Base-by-base conservation (phyloP, 2,329 filamentous ascomycete genomes). In the Aspergillus neotritici region DNA sequence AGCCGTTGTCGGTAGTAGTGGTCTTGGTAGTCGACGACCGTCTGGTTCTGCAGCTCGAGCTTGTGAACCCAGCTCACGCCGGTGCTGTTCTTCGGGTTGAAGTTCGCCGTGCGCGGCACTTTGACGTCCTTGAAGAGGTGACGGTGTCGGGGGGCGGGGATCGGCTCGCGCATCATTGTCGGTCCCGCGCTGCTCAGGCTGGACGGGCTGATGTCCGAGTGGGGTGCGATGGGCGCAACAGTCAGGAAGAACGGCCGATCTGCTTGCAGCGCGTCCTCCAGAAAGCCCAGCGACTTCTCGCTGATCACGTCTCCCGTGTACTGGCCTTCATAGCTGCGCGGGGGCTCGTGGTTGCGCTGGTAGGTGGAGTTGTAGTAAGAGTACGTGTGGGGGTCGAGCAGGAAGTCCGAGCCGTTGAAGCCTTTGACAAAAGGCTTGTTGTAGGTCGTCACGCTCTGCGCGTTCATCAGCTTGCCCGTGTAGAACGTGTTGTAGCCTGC, bases 171-270 rank as follows among this genome's bases (percentile, higher is more conserved):
- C 56, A 77, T 72, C 0, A 49, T 45, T 1, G 60, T 37, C 8
- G 48, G 48, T 8, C 54, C 56, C 15, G 50, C 45, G 34, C 14
- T 37, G 10, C 61, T 51, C 3, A 54, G 48, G 45, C 56, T 36
- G 32, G 49, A 48, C 6, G 74, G 71, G 33, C 72, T 57, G 4
- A 75, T 66, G 47, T 82, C 79, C 15, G 75, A 74, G 53, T 88
- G 84, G 0, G 84, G 84, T 0, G 79, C 83, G 5, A 83, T 73
- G 0, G 84, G 84, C 0, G 83, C 79, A 7, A 85, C 70, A 0
- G 74, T 75, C 4, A 88, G 59, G 56, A 87, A 87, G 63, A 86
- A 87, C 0, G 84, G 84, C 12, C 73, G 69, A 0, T 70, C 62
- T 0, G 70, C 66, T 0, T 65, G 58, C 2, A 82, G 66, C 0